Evolutionary conservation across 306 rosid species (phyloP).

Genomic region (Vigna angularis): DNA sequence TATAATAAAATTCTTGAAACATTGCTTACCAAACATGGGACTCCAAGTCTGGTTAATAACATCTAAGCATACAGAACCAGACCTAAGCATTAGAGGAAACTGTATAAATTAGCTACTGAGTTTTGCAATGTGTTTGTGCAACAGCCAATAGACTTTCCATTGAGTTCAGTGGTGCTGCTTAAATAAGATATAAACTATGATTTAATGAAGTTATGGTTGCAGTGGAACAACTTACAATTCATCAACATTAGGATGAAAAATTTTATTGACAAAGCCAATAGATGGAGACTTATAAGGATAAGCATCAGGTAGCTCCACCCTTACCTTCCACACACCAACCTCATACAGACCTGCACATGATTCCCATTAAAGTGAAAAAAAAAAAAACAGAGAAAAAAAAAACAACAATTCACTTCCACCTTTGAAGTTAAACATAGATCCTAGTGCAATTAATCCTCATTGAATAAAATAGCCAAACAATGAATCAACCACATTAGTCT

Average conservation of each 20-base stretch:
- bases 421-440: conserved; percentile 40
- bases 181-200: conserved; percentile 30
- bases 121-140: conserved; percentile 22
- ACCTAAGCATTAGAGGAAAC: conserved; percentile 62
- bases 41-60: conserved; percentile 97
- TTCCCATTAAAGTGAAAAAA: conserved; percentile 20
- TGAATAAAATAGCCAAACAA: conserved; percentile 38
- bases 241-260: conserved; percentile 96
- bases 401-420: conserved; percentile 13
- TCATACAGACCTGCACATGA: conserved; percentile 74
- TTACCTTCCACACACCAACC: conserved; percentile 85
- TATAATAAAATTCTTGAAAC: background rate
- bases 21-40: conserved; percentile 82
- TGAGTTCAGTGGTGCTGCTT: conserved; percentile 17
- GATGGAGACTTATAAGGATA: conserved; percentile 96
- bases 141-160: conserved; percentile 18
- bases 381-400: background rate
- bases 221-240: conserved; percentile 69
- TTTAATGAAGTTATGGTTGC: conserved; percentile 3
- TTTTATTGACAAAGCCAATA: conserved; percentile 83
- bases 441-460: conserved; percentile 35
- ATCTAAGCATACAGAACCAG: conserved; percentile 92
- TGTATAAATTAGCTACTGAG: conserved; percentile 38
- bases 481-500: conserved; percentile 42
- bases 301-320: conserved; percentile 87